Conservation (phyloP, 495 filamentous ascomycete species). For the Schizothecium vesticola region DNA sequence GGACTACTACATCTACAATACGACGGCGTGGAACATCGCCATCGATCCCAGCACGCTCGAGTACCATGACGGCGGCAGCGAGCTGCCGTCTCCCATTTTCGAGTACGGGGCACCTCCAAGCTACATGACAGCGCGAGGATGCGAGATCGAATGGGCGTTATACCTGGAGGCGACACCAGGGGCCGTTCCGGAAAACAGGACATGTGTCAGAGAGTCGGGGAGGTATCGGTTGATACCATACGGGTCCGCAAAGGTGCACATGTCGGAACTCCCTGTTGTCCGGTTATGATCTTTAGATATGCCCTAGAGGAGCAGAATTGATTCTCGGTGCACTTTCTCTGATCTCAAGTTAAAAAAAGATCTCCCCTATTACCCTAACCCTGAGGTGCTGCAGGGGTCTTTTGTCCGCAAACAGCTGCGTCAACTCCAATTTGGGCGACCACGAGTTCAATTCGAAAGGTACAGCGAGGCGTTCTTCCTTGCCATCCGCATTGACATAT, state of each 20-base stretch:
- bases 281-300: constrained; percentile 2
- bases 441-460: too few species aligned
- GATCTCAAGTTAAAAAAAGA: too few species aligned
- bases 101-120: constrained; percentile 44
- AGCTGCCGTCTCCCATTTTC: constrained; percentile 45
- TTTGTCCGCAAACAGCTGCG: not conserved
- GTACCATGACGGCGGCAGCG: constrained; percentile 8
- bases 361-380: too few species aligned
- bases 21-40: constrained; percentile 43
- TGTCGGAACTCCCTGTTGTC: constrained; percentile 50
- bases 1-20: constrained; percentile 36
- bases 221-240: constrained; percentile 49
- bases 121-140: constrained; percentile 46
- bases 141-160: constrained; percentile 51
- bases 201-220: constrained; percentile 22
- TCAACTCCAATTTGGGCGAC: not conserved
- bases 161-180: constrained; percentile 42
- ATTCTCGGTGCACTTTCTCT: too few species aligned
- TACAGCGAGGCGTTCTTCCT: too few species aligned
- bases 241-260: constrained; percentile 54
- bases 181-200: constrained; percentile 28
- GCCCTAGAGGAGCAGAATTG: not conserved
- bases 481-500: too few species aligned
- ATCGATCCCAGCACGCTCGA: constrained; percentile 38
- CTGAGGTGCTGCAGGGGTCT: too few species aligned